Evolutionary conservation across 73 alveolate genomes (phyloP).

Genomic region (Paramecium bursaria): DNA sequence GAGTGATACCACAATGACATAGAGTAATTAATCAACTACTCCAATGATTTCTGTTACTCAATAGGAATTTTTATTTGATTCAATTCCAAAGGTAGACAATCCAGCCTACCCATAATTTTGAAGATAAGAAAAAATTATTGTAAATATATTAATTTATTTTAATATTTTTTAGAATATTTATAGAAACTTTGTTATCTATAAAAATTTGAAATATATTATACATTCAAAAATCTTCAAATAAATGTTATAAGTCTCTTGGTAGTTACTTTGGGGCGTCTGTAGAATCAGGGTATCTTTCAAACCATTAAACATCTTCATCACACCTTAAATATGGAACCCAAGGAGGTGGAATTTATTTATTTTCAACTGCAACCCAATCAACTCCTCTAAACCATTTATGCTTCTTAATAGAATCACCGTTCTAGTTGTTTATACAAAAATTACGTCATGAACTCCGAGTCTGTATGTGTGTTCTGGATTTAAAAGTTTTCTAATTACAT

Average conservation of each 20-base stretch:
- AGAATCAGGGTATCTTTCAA: slow-evolving; percentile 86
- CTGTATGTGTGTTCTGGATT: slow-evolving; percentile 68
- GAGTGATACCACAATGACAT: slow-evolving; percentile 42
- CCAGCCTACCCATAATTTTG: neutral
- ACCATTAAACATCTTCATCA: slow-evolving; percentile 82
- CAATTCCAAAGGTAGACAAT: neutral
- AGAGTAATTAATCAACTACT: slow-evolving; percentile 42
- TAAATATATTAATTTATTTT: too few species aligned
- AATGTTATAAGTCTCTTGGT: slow-evolving; percentile 62
- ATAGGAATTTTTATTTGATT: neutral
- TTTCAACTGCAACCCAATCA: slow-evolving; percentile 77
- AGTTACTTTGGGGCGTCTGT: slow-evolving; percentile 70
- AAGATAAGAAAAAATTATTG: too few species aligned
- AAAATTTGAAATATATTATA: too few species aligned
- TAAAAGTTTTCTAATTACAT: slow-evolving; percentile 74
- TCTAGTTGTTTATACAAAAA: slow-evolving; percentile 33
- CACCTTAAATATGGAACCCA: slow-evolving; percentile 86
- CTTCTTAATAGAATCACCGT: slow-evolving; percentile 76
- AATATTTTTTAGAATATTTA: too few species aligned
- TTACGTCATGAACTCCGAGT: slow-evolving; percentile 70
- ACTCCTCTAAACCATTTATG: slow-evolving; percentile 91
- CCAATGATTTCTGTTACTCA: slow-evolving; percentile 20
- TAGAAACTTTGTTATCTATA: too few species aligned
- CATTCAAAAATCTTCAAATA: slow-evolving; percentile 70
- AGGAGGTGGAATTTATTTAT: slow-evolving; percentile 89